Evolutionary conservation across 768 basidiomycete genomes (phyloP), one percentile per base, ranked within the genome.

Genomic region (Gloeophyllum trabeum): DNA sequence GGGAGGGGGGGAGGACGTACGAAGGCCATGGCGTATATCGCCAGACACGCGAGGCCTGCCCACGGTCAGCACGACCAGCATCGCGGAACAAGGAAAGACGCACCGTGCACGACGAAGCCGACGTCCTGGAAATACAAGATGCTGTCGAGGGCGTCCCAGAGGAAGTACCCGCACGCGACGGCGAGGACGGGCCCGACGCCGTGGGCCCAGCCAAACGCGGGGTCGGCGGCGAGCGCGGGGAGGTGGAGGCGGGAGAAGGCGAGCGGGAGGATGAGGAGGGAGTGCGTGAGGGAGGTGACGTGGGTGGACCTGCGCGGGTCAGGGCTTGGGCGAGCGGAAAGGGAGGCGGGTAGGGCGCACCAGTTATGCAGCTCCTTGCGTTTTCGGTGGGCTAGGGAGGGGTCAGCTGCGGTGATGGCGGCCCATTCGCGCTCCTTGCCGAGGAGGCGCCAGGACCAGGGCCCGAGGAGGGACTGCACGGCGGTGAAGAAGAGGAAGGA

Each of bases 61-160:
- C 28, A 10, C 28, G 16, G 28, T 16, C 10, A 10, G 28, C 16
- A 32, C 28, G 28, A 10, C 28, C 28, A 32, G 28, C 28, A 10
- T 16, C 28, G 28, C 10, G 28, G 28, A 32, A 32, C 10, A 32
- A 32, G 28, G 16, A 32, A 16, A 32, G 28, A 51, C 65, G 37
- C 51, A 64, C 87, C 90, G 52, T 94, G 90, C 13, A 81, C 48
- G 1, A 90, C 75, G 49, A 90, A 90, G 5, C 84, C 88, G 3
- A 77, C 39, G 43, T 84, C 80, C 39, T 71, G 67, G 50, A 73
- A 83, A 57, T 87, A 78, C 40, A 81, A 41, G 19, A 80, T 59
- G 5, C 78, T 73, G 57, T 89, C 85, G 21, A 86, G 44, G 0
- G 71, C 69, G 53, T 94, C 90, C 90, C 90, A 94, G 16, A 91